Evolutionary conservation across 495 filamentous ascomycete genomes (phyloP).

Genomic region (Cercophora samala): DNA sequence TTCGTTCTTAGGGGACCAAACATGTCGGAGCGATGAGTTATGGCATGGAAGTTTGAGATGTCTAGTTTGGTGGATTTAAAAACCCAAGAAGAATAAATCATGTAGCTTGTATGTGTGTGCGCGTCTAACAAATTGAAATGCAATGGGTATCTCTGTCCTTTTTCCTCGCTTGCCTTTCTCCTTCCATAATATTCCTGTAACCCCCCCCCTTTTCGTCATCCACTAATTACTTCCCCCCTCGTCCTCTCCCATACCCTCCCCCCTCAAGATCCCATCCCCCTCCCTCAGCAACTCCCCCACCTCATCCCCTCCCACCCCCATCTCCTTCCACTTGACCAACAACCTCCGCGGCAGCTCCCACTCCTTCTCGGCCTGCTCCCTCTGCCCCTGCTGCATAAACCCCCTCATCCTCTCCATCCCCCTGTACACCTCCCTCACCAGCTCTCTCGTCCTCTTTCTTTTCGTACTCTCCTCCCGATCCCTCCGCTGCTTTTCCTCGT

Average conservation of each 20-base stretch:
- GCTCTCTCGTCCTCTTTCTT: conserved; percentile 57
- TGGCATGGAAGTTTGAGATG: background rate
- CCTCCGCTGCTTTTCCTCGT: background rate
- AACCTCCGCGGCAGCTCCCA: conserved; percentile 57
- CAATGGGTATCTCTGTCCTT: background rate
- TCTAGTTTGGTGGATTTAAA: background rate
- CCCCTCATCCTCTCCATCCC: conserved; percentile 56
- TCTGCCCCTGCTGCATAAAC: conserved; percentile 58
- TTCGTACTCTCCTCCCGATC: conserved; percentile 55
- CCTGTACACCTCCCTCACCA: conserved; percentile 67
- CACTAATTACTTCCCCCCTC: background rate
- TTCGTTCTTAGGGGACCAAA: conserved; percentile 14
- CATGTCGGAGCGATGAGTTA: background rate
- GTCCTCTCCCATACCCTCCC: too few relatives aligned
- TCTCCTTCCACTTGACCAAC: conserved; percentile 50
- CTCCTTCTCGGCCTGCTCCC: conserved; percentile 55
- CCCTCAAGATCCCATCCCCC: conserved; percentile 37
- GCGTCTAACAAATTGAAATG: background rate
- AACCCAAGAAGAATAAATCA: background rate
- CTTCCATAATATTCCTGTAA: background rate
- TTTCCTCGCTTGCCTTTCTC: background rate
- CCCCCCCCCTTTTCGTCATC: too few relatives aligned
- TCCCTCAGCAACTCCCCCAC: conserved; percentile 49
- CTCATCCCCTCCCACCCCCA: conserved; percentile 48
- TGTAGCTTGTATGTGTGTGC: background rate